A percentile compares a stretch with the other conserved stretches of the same genome.
These are phyloP conservation scores for Neoboletus subvelutipes DNA, from an alignment of 768 basidiomycete species.

Conservation along the genomic window DNA sequence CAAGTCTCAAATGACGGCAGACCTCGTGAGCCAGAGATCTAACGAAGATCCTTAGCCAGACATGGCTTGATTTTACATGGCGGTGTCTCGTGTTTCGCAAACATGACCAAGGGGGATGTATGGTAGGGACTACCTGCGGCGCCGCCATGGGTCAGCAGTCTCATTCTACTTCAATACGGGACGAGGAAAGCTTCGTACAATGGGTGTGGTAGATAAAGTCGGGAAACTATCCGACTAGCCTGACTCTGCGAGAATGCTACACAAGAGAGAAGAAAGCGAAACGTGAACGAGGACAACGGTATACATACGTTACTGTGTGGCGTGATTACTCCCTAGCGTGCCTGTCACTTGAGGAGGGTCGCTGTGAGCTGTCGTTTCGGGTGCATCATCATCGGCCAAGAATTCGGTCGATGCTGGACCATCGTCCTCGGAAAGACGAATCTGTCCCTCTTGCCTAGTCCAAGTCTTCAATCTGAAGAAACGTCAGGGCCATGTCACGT, in stretches of 20 bases:
- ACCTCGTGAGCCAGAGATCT: neutral
- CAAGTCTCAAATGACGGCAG: neutral
- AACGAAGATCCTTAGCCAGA: neutral
- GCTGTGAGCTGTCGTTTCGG: slow-evolving; percentile 38
- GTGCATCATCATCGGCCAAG: slow-evolving; percentile 51
- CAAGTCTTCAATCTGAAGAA: slow-evolving; percentile 55
- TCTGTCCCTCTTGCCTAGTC: slow-evolving; percentile 51
- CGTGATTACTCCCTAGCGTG: slow-evolving; percentile 1
- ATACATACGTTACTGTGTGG: slow-evolving; percentile 1
- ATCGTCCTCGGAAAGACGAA: slow-evolving; percentile 69
- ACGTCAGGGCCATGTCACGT: neutral
- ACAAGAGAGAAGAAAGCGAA: neutral
- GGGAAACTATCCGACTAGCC: neutral
- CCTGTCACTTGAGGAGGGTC: slow-evolving; percentile 23
- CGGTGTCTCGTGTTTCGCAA: neutral
- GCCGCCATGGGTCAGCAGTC: neutral
- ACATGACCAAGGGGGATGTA: neutral
- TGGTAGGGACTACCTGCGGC: neutral
- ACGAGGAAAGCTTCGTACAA: slow-evolving; percentile 1
- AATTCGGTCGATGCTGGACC: slow-evolving; percentile 71
- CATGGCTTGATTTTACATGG: neutral
- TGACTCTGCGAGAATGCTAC: neutral
- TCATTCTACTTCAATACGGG: neutral
- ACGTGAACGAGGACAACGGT: neutral
- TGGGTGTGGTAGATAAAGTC: neutral